A percentile compares a stretch with the other conserved stretches of the same genome.
phyloP scores from a whole-genome alignment of 257 asterid genomes.

The Solanum pinnatisectum region DNA sequence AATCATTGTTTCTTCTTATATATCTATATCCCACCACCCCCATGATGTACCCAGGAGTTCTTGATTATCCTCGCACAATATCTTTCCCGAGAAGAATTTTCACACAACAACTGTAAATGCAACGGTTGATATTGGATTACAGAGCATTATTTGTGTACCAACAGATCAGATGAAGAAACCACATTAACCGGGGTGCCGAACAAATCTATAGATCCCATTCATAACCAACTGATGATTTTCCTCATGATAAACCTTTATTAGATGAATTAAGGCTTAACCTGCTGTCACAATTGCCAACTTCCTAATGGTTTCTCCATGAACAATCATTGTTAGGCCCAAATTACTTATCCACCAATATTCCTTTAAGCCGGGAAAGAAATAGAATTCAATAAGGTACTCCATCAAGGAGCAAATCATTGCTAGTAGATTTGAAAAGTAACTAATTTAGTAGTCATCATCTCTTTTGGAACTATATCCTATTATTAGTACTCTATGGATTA shows the following conservation, averaged over 20 bases:
- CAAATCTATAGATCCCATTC: slow-evolving; percentile 46
- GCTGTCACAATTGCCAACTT: slow-evolving; percentile 83
- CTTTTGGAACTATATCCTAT: no score
- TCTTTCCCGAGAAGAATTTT: slow-evolving; percentile 56
- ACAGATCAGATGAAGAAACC: slow-evolving; percentile 37
- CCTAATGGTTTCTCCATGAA: slow-evolving; percentile 64
- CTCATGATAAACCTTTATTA: slow-evolving; percentile 51
- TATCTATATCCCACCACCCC: no score
- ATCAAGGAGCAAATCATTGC: slow-evolving; percentile 62
- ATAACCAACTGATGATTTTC: slow-evolving; percentile 70
- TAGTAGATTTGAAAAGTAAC: no score
- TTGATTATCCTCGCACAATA: no score
- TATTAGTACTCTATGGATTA: no score
- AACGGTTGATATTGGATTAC: slow-evolving; percentile 60
- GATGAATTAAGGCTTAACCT: slow-evolving; percentile 78
- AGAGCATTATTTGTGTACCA: slow-evolving; percentile 54
- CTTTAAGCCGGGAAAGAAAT: not conserved
- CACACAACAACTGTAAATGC: slow-evolving; percentile 64
- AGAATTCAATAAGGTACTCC: slow-evolving; percentile 63
- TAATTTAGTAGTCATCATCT: no score
- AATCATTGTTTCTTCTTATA: no score
- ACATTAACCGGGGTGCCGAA: slow-evolving; percentile 78
- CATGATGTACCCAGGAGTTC: no score
- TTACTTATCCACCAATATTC: slow-evolving; percentile 52
- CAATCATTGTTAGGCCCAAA: slow-evolving; percentile 56